phyloP scores from a whole-genome alignment of 2,329 filamentous ascomycete genomes.

The Trichoderma brevicompactum region DNA sequence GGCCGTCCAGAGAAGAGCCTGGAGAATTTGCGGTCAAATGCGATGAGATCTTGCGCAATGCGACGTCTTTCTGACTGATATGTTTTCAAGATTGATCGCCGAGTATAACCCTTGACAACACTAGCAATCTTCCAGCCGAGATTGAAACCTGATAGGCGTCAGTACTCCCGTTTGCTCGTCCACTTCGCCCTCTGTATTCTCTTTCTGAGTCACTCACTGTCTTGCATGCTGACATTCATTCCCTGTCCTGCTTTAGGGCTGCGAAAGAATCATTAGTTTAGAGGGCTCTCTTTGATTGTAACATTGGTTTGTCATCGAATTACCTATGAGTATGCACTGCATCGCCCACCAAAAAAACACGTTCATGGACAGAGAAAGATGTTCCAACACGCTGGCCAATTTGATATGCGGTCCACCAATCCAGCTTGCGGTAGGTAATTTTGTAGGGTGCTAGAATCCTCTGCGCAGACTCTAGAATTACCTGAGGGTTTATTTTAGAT shows the following conservation, averaged over 20 bases:
- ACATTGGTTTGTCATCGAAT: background rate
- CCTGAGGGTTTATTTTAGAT: conserved; percentile 59
- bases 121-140: background rate
- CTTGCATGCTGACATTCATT: conserved; percentile 9
- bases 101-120: background rate
- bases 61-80: background rate
- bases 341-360: background rate
- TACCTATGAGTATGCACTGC: conserved; percentile 1
- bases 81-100: background rate
- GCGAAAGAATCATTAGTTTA: background rate
- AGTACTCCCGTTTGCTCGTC: background rate
- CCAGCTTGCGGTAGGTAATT: conserved; percentile 64
- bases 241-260: background rate
- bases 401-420: conserved; percentile 60
- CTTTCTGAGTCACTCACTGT: background rate
- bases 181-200: too few relatives aligned
- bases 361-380: conserved; percentile 1
- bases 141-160: background rate
- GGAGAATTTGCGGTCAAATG: conserved; percentile 1
- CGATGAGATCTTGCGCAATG: background rate
- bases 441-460: conserved; percentile 69
- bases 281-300: fast-evolving
- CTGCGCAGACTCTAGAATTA: conserved; percentile 65
- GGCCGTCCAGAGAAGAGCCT: conserved; percentile 5
- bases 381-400: conserved; percentile 61